These are phyloP conservation scores for Yamadazyma spencermartinsiae DNA, from an alignment of 1,139 yeast genomes.

Conservation along the genomic window DNA sequence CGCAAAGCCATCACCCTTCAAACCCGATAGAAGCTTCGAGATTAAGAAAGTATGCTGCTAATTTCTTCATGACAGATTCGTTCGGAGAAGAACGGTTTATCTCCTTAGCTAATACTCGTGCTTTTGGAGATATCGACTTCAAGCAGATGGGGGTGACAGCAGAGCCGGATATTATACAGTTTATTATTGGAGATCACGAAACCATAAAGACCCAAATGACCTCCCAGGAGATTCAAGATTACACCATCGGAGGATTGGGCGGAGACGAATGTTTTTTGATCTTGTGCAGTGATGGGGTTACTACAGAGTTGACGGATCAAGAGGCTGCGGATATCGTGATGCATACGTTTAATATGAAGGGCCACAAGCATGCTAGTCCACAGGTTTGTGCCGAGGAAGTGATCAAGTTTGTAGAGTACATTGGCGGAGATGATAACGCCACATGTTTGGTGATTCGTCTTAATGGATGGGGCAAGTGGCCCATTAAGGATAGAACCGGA, in stretches of 20 bases:
- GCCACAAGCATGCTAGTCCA: slow-evolving; percentile 74
- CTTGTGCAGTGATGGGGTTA: slow-evolving; percentile 83
- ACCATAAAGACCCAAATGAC: slow-evolving; percentile 35
- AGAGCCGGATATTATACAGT: slow-evolving; percentile 84
- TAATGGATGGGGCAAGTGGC: slow-evolving; percentile 95
- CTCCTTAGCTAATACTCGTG: slow-evolving; percentile 84
- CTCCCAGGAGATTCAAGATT: slow-evolving; percentile 38
- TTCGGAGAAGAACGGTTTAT: slow-evolving; percentile 91
- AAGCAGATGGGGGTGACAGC: slow-evolving; percentile 85
- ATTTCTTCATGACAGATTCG: slow-evolving; percentile 80
- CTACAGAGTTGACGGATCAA: slow-evolving; percentile 80
- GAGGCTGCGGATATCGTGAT: slow-evolving; percentile 87
- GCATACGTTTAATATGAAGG: slow-evolving; percentile 65
- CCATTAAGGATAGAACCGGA: slow-evolving; percentile 78
- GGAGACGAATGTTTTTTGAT: slow-evolving; percentile 85
- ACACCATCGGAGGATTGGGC: slow-evolving; percentile 53
- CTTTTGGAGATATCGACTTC: slow-evolving; percentile 85
- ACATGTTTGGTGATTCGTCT: slow-evolving; percentile 80
- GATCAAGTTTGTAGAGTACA: slow-evolving; percentile 75
- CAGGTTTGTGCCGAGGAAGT: slow-evolving; percentile 86
- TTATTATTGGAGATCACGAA: slow-evolving; percentile 55
- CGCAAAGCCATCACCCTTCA: slow-evolving; percentile 84
- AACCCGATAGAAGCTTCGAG: slow-evolving; percentile 77
- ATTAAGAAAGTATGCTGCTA: slow-evolving; percentile 67
- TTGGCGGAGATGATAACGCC: slow-evolving; percentile 94